These are phyloP conservation scores for Dalbergia cultrata DNA, from an alignment of 306 rosid genomes.

Conservation along the genomic window DNA sequence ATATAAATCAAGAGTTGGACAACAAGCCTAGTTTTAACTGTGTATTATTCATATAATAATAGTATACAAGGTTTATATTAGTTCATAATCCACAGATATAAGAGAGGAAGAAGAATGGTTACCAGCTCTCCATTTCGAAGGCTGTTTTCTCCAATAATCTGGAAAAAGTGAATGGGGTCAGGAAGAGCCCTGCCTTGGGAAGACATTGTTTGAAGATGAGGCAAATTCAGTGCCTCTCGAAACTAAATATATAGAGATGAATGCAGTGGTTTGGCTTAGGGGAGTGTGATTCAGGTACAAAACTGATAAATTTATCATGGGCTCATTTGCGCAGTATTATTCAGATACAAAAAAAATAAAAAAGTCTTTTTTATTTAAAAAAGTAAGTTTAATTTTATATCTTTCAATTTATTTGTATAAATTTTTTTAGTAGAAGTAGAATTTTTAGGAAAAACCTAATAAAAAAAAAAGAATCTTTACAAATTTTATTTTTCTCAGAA, in stretches of 20 bases:
- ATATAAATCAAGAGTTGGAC: background rate
- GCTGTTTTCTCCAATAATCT: background rate
- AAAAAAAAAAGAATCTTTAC: too few species aligned
- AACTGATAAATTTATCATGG: too few species aligned
- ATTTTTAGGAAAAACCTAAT: too few species aligned
- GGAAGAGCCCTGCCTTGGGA: background rate
- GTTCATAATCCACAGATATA: background rate
- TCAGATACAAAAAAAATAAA: too few species aligned
- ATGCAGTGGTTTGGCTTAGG: background rate
- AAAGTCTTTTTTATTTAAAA: too few species aligned
- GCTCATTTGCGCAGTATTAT: too few species aligned
- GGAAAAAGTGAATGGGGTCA: background rate
- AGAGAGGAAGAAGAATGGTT: background rate
- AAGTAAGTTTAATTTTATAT: too few species aligned
- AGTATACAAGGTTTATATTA: background rate
- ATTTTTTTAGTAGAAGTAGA: too few species aligned
- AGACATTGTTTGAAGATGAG: conserved; percentile 3
- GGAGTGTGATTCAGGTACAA: background rate
- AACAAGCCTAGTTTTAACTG: background rate
- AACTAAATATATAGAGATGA: background rate
- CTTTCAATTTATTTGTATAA: too few species aligned
- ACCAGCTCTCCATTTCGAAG: conserved; percentile 12
- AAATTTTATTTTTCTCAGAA: too few species aligned
- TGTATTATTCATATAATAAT: background rate
- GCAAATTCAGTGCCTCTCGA: background rate